A percentile compares a stretch with the other conserved stretches of the same genome.
phyloP scores from a whole-genome alignment of 2,329 filamentous ascomycete species.

The Pseudocercospora musae region DNA sequence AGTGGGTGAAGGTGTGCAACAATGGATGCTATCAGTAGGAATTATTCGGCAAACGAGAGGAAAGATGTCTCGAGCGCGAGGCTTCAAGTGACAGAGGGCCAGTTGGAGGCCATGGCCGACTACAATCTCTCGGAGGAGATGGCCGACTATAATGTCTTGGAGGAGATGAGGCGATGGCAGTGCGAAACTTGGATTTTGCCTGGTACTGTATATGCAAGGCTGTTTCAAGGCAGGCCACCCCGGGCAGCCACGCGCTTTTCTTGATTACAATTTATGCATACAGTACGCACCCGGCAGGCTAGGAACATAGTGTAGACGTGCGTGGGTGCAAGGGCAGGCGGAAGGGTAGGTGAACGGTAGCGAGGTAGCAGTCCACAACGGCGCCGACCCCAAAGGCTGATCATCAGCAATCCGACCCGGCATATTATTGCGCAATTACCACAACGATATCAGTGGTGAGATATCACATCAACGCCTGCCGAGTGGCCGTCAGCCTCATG shows the following conservation, averaged over 20 bases:
- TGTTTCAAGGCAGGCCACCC: constrained; percentile 17
- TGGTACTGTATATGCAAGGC: too few species aligned
- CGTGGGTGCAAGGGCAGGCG: too few species aligned
- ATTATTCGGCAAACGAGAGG: background rate
- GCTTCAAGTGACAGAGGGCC: background rate
- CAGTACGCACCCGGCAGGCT: too few species aligned
- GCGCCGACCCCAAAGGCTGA: background rate
- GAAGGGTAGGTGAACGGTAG: too few species aligned
- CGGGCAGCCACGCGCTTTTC: constrained; percentile 9
- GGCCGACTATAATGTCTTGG: constrained; percentile 10
- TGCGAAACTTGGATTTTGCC: constrained; percentile 18
- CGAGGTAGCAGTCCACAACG: background rate
- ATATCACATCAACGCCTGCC: background rate
- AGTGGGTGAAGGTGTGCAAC: too few species aligned
- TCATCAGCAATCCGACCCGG: background rate
- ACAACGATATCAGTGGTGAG: background rate
- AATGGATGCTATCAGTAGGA: too few species aligned
- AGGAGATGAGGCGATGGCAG: constrained; percentile 16
- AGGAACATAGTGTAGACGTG: too few species aligned
- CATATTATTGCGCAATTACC: too few species aligned
- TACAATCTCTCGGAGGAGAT: constrained; percentile 18
- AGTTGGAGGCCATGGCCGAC: background rate
- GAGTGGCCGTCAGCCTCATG: background rate
- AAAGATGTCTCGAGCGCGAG: background rate
- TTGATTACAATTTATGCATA: too few species aligned